A percentile compares a stretch with the other conserved stretches of the same genome.
Conservation (phyloP, 495 filamentous ascomycete genomes). For the Annulohypoxylon nitens region DNA sequence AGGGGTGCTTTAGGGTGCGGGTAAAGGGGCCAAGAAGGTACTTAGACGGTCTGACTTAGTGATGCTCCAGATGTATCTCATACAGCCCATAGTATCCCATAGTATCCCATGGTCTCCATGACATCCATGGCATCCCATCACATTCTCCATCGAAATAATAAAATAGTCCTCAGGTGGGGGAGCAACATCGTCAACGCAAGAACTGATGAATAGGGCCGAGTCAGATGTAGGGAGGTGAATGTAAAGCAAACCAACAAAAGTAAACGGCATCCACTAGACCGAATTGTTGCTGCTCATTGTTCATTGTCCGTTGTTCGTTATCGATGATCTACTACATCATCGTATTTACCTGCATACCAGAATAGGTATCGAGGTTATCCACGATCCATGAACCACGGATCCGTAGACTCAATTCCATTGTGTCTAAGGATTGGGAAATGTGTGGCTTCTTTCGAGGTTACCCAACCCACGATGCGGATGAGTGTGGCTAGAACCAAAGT, state of each 20-base stretch:
- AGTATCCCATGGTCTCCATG: not conserved
- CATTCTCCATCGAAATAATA: slow-evolving; percentile 34
- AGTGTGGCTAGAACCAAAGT: slow-evolving; percentile 16
- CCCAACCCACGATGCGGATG: slow-evolving; percentile 45
- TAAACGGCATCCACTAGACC: slow-evolving; percentile 46
- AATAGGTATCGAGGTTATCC: slow-evolving; percentile 16
- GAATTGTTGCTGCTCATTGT: slow-evolving; percentile 19
- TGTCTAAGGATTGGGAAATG: slow-evolving; percentile 23
- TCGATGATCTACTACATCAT: slow-evolving; percentile 37
- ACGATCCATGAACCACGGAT: not conserved
- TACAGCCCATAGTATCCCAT: not conserved
- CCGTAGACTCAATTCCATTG: slow-evolving; percentile 6
- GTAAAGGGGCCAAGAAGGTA: slow-evolving; percentile 37
- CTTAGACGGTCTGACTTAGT: slow-evolving; percentile 13
- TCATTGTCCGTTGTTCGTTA: slow-evolving; percentile 16
- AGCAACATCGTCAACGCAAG: slow-evolving; percentile 40
- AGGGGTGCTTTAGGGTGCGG: slow-evolving; percentile 36
- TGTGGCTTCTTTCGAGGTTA: slow-evolving; percentile 33
- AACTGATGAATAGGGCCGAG: slow-evolving; percentile 49
- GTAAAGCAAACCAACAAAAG: slow-evolving; percentile 37
- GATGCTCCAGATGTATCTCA: not conserved
- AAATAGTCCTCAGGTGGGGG: slow-evolving; percentile 39
- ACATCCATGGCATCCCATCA: not conserved
- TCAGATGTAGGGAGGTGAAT: slow-evolving; percentile 29
- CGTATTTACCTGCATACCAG: slow-evolving; percentile 4